phyloP scores from a whole-genome alignment of 73 alveolate species.

The Paramecium tetraurelia region DNA sequence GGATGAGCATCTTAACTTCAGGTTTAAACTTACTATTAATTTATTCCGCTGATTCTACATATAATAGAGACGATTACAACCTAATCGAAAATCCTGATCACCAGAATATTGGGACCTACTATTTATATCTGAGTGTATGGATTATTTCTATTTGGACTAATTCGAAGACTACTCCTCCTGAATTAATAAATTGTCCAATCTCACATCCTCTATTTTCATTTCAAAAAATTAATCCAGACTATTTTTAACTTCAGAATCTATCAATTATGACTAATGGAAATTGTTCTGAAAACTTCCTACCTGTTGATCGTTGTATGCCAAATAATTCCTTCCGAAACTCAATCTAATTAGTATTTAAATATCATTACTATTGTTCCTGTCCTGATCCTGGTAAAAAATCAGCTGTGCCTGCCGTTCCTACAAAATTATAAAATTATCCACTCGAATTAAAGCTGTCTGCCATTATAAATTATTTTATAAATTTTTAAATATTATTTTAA shows the following conservation, averaged over 20 bases:
- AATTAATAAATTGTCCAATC: background rate
- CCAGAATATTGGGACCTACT: background rate
- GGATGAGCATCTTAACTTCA: slow-evolving; percentile 18
- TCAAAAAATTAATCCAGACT: slow-evolving; percentile 4
- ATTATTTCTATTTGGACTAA: background rate
- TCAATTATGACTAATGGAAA: background rate
- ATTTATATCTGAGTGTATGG: background rate
- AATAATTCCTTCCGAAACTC: slow-evolving; percentile 16
- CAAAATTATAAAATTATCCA: slow-evolving; percentile 9
- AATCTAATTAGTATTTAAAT: background rate
- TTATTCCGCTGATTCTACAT: slow-evolving; percentile 27
- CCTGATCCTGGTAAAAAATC: background rate
- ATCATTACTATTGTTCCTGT: background rate
- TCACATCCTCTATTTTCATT: slow-evolving; percentile 37
- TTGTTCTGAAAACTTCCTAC: background rate
- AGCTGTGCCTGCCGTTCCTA: slow-evolving; percentile 36
- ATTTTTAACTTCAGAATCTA: background rate
- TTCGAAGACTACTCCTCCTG: background rate
- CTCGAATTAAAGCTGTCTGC: slow-evolving; percentile 47
- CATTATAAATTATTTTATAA: background rate
- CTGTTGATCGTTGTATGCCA: background rate
- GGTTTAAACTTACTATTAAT: slow-evolving; percentile 22
- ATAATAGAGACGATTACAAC: background rate
- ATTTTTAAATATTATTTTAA: background rate
- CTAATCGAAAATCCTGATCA: background rate